Base-by-base conservation (phyloP, 31 red algal species). In the Odonthalia washingtoniensis region DNA sequence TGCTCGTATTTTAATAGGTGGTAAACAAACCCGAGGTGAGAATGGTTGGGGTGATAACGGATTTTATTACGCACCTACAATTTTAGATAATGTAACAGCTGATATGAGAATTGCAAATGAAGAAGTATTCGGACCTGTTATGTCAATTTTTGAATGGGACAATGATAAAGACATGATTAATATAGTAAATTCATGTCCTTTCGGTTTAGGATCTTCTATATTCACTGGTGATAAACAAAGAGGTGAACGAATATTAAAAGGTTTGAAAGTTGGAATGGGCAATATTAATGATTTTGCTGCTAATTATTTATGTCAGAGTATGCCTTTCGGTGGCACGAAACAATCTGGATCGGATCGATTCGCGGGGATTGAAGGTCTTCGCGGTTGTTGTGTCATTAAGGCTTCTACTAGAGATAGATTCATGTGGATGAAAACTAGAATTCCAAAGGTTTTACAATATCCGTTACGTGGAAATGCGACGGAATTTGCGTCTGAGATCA, bases 211-310 rank as follows among this genome's bases (percentile, higher is more conserved):
- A 33, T 88, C 88, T 45, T 90, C 91, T 1, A 82, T 99, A 0
- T 99, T 95, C 70, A 67, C 86, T 5, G 65, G 17, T 16, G 68
- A 95, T 62, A 64, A 32, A 2, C 39, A n/a, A 27, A 81, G 97
- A 41, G 97, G 87, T 4, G 76, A 89, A 40, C 34, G 40, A 18
- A 88, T 96, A 12, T n/a, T 86, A 38, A 64, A 43, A 0, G 63
- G 49, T 57, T 28, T 99, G n/a, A 78, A 81, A n/a, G 84, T 89
- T 40, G 97, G 97, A 33, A 99, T 99, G 94, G 78, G 85, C 34
- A 99, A 93, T 80, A 84, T 96, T n/a, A 99, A 99, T 83, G 97
- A 99, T 73, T 99, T 94, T 91, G 97, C 80, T 65, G 83, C 92
- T 28, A 94, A 99, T 70, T 99, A 99, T 74, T 72, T 99, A 42